Evolutionary conservation across 2,329 filamentous ascomycete species (phyloP).

Genomic region (Macrophomina tecta): DNA sequence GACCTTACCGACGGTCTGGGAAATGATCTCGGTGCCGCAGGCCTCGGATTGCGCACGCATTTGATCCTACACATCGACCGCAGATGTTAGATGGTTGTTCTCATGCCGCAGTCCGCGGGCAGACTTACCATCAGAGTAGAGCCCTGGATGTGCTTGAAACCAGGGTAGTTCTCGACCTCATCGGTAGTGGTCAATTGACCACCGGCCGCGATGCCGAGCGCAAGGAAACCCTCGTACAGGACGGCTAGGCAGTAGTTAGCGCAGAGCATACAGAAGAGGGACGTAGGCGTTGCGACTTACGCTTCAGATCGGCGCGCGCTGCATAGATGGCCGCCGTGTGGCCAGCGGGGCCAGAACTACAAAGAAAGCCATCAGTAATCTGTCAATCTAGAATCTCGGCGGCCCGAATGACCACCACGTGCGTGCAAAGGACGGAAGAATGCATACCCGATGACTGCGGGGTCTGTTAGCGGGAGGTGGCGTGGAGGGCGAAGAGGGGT

Average conservation of each 20-base stretch:
- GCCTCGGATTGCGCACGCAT: slow-evolving; percentile 91
- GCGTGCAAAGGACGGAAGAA: slow-evolving; percentile 21
- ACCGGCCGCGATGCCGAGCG: slow-evolving; percentile 93
- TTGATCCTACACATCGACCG: slow-evolving; percentile 63
- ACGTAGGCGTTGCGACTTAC: slow-evolving; percentile 51
- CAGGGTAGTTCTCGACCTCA: slow-evolving; percentile 97
- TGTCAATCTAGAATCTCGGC: slow-evolving; percentile 31
- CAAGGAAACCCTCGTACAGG: slow-evolving; percentile 97
- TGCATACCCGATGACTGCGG: slow-evolving; percentile 45
- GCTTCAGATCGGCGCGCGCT: slow-evolving; percentile 90
- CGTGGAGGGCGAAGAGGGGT: not conserved
- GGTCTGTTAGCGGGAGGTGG: slow-evolving; percentile 36
- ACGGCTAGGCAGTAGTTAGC: slow-evolving; percentile 64
- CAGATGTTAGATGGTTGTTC: slow-evolving; percentile 30
- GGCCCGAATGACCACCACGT: slow-evolving; percentile 21
- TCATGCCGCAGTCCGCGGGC: not conserved
- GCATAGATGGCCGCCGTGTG: slow-evolving; percentile 98
- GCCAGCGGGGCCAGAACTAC: slow-evolving; percentile 92
- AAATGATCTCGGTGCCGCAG: slow-evolving; percentile 91
- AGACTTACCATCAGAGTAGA: slow-evolving; percentile 77
- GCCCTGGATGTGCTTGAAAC: slow-evolving; percentile 90
- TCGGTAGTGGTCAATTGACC: slow-evolving; percentile 98
- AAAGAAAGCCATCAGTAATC: slow-evolving; percentile 59
- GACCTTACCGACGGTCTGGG: slow-evolving; percentile 88
- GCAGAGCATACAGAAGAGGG: not conserved